Base-by-base conservation (phyloP, 192 early-diverging fungal species). In the Coemansia sp. region DNA sequence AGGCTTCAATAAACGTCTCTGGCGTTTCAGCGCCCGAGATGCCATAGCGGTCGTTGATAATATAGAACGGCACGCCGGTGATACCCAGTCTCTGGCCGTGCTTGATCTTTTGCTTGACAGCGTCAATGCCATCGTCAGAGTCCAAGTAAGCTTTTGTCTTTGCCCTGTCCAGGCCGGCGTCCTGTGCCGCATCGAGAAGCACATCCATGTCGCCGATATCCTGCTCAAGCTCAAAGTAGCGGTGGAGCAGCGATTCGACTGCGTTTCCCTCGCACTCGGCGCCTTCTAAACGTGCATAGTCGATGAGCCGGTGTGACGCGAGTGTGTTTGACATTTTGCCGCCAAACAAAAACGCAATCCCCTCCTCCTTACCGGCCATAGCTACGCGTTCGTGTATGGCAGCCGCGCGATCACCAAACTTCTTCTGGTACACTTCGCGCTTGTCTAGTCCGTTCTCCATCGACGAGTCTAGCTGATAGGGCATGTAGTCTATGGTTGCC, bases 201-300 rank as follows among this genome's bases (percentile, higher is more conserved):
- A 87, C 84, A 0, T 88, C 70, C n/a, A 66, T 42, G 41, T 91
- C 88, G 46, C 85, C 86, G 57, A 92, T 82, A 70, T 91, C 88
- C 71, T 88, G 73, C 54, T 86, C 84, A 31, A 87, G 59, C 77
- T 95, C 93, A 84, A 91, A 91, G 67, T 93, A 95, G 8, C 86
- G 70, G 29, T 77, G 68, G 34, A 92, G 86, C 39, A 95, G 62
- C 59, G 85, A 80, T 13, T 88, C 86, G 21, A 91, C 84, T 2
- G 89, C 79, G 54, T 79, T 75, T 17, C 86, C 70, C 72, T 92
- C 85, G 21, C 82, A 81, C 10, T 45, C 68, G 31, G 21, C 17
- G 40, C 59, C 53, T 27, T 85, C 86, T 8, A 68, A 45, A 39
- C 70, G 63, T 0, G 91, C 88, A 70, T 75, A 91, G 37, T 81